Conservation (phyloP, 148 eudicot genomes). For the Amaranthus cruentus region DNA sequence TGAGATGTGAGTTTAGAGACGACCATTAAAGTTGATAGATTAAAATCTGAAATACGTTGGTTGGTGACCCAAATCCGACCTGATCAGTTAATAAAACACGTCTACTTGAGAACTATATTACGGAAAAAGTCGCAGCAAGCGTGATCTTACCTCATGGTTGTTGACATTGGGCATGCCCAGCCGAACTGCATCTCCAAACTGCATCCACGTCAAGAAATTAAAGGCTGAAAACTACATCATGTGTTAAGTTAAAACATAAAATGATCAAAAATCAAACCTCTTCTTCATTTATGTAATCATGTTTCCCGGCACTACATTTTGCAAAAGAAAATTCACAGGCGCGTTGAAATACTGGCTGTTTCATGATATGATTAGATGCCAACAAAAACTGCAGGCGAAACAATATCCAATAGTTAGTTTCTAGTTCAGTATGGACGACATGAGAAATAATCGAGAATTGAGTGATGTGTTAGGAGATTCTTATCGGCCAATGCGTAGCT, state of each 20-base stretch:
- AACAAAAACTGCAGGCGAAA: slow-evolving; percentile 29
- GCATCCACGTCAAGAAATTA: slow-evolving; percentile 7
- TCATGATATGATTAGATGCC: slow-evolving; percentile 29
- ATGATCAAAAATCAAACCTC: slow-evolving; percentile 16
- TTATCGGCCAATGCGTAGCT: too few relatives aligned
- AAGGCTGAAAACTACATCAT: background rate
- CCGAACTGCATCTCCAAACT: slow-evolving; percentile 30
- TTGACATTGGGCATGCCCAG: slow-evolving; percentile 14
- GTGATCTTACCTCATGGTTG: slow-evolving; percentile 22
- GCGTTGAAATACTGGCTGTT: slow-evolving; percentile 31
- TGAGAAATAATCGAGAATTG: too few relatives aligned
- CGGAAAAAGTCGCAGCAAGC: background rate
- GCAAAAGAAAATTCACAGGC: slow-evolving; percentile 27
- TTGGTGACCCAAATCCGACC: too few relatives aligned
- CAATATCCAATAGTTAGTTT: slow-evolving; percentile 7
- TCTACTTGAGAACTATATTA: background rate
- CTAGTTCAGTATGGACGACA: too few relatives aligned
- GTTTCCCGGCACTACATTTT: slow-evolving; percentile 12
- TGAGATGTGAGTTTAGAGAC: background rate
- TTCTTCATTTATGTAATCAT: slow-evolving; percentile 13
- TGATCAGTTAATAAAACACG: too few relatives aligned
- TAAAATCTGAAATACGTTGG: too few relatives aligned
- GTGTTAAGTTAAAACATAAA: background rate
- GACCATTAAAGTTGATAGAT: too few relatives aligned
- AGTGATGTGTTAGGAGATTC: too few relatives aligned